These are phyloP conservation scores for Thuja plicata DNA, from an alignment of 83 land plant species.

Conservation along the genomic window DNA sequence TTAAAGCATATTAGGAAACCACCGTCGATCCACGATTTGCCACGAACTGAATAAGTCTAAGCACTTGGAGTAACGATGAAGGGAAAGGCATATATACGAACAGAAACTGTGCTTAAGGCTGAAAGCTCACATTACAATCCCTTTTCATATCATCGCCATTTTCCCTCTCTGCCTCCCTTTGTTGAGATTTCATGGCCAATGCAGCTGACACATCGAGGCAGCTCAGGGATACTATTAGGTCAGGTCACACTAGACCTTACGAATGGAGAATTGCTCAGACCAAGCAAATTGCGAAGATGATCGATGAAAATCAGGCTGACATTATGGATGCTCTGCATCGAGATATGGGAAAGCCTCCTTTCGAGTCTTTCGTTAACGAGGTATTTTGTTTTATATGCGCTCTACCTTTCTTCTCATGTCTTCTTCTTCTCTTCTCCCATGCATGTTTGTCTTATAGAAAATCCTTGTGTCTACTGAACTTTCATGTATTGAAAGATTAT, in stretches of 20 bases:
- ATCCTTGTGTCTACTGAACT: not conserved
- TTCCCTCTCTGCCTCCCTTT: not conserved
- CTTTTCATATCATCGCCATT: not conserved
- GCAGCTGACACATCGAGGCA: constrained; percentile 20
- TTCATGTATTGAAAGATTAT: not conserved
- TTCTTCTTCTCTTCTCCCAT: not conserved
- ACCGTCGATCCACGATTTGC: not conserved
- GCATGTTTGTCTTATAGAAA: not conserved
- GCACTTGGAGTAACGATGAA: not conserved
- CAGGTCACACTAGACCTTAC: constrained; percentile 29
- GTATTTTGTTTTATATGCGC: not conserved
- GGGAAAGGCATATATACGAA: not conserved
- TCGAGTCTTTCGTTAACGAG: constrained; percentile 23
- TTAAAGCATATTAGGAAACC: not conserved
- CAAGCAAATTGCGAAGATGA: constrained; percentile 19
- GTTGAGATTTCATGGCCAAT: constrained; percentile 6
- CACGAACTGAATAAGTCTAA: not conserved
- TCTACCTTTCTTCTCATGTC: not conserved
- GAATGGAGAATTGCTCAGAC: constrained; percentile 47
- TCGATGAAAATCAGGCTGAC: constrained; percentile 26
- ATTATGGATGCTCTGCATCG: constrained; percentile 30
- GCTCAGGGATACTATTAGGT: constrained; percentile 15
- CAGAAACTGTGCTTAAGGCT: not conserved
- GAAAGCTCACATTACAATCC: not conserved
- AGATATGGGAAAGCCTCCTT: constrained; percentile 38